Percentiles rank a stretch among this genome's conserved stretches.
Evolutionary conservation across 495 filamentous ascomycete genomes (phyloP).

Genomic region (Friedmanniomyces endolithicus): DNA sequence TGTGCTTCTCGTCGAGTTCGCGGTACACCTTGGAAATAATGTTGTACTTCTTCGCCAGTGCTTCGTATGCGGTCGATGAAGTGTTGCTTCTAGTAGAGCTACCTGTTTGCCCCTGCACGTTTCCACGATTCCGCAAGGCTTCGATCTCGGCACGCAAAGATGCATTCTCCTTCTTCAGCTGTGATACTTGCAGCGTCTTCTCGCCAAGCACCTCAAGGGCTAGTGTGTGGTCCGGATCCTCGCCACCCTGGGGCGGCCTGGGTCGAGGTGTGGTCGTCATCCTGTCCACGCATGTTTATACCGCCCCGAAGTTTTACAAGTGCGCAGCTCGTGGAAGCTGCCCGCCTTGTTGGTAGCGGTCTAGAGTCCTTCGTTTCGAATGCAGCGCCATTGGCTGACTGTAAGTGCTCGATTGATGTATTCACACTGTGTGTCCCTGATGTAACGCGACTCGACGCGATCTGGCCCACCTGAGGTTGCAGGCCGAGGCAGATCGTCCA

Average conservation of each 20-base stretch:
- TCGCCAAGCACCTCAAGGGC: not conserved
- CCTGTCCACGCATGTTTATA: not conserved
- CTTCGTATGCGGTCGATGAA: constrained; percentile 8
- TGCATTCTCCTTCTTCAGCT: constrained; percentile 3
- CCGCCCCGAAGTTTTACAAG: not conserved
- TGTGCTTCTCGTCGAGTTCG: constrained; percentile 5
- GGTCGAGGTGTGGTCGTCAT: not conserved
- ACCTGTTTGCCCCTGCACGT: not conserved
- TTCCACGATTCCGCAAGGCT: not conserved
- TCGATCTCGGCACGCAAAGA: constrained; percentile 5
- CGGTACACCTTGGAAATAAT: constrained; percentile 12
- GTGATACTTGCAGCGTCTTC: not conserved
- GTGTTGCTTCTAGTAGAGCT: not conserved
- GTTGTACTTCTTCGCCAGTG: constrained; percentile 21
- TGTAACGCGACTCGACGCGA: not conserved
- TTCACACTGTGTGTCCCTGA: too few relatives aligned
- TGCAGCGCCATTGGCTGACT: too few relatives aligned
- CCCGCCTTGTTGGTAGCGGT: too few relatives aligned
- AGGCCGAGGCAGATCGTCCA: not conserved
- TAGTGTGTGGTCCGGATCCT: not conserved
- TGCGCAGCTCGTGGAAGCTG: too few relatives aligned
- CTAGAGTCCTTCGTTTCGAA: too few relatives aligned
- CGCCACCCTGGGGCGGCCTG: not conserved
- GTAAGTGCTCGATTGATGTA: not conserved
- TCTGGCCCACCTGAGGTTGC: not conserved